These are phyloP conservation scores for Akanthomyces uredinophilus DNA, from an alignment of 2,329 filamentous ascomycete genomes.

Conservation along the genomic window DNA sequence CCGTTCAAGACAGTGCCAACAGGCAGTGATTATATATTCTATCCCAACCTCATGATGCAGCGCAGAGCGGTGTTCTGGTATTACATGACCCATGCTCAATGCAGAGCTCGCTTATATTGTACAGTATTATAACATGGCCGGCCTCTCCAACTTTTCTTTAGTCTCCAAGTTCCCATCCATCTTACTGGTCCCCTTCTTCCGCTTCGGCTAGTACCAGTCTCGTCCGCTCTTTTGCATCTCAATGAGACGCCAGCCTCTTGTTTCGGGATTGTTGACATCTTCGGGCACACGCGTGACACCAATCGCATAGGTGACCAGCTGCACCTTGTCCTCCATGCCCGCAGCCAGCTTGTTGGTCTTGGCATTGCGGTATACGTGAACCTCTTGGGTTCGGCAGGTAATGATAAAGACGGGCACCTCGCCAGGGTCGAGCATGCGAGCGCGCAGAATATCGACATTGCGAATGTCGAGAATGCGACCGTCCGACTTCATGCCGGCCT, in stretches of 20 bases:
- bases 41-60: conserved; percentile 12
- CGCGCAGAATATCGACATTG: conserved; percentile 81
- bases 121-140: conserved; percentile 11
- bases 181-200: not conserved
- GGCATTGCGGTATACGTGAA: conserved; percentile 91
- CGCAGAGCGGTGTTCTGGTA: conserved; percentile 12
- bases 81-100: conserved; percentile 9
- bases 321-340: conserved; percentile 98
- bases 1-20: not conserved
- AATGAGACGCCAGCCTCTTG: conserved; percentile 92
- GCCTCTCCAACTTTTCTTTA: not conserved
- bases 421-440: conserved; percentile 75
- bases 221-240: conserved; percentile 97
- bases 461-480: conserved; percentile 93
- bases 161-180: not conserved
- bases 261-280: conserved; percentile 95
- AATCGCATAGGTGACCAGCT: conserved; percentile 96
- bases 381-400: conserved; percentile 92
- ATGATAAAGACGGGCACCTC: conserved; percentile 96
- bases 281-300: conserved; percentile 90
- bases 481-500: conserved; percentile 87
- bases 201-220: conserved; percentile 61
- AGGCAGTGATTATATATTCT: not conserved
- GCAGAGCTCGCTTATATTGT: conserved; percentile 11
- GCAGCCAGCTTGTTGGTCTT: conserved; percentile 87